A percentile compares a stretch with the other conserved stretches of the same genome.
These are phyloP conservation scores for Begonia fuchsioides DNA, from an alignment of 306 rosid genomes.

Conservation along the genomic window DNA sequence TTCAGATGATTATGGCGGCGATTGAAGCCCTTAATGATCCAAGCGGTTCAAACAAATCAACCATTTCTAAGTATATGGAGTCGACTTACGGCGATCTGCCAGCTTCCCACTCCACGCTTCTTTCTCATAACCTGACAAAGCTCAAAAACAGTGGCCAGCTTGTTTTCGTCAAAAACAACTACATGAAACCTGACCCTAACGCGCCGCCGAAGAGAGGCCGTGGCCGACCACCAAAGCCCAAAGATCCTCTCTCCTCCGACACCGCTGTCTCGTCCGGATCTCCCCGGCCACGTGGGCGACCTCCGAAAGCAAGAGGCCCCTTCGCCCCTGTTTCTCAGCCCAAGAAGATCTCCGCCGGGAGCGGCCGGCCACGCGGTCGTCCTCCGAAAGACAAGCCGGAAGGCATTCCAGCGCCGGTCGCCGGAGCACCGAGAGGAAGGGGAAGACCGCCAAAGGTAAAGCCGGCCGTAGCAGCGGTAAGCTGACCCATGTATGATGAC, in stretches of 20 bases:
- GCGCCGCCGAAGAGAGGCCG: conserved; percentile 41
- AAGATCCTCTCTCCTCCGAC: conserved; percentile 9
- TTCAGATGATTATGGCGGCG: conserved; percentile 35
- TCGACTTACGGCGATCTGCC: conserved; percentile 24
- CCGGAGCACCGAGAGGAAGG: conserved; percentile 29
- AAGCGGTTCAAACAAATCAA: conserved; percentile 26
- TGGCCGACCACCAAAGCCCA: conserved; percentile 41
- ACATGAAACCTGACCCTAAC: conserved; percentile 35
- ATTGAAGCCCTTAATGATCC: conserved; percentile 26
- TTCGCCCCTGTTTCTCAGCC: conserved; percentile 21
- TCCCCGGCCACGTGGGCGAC: conserved; percentile 39
- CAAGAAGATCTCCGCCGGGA: conserved; percentile 13
- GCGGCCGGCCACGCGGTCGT: conserved; percentile 49
- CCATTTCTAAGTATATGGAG: conserved; percentile 32
- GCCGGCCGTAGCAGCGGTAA: conserved; percentile 31
- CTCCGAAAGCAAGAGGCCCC: conserved; percentile 34
- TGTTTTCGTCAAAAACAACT: conserved; percentile 26
- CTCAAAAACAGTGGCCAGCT: conserved; percentile 33
- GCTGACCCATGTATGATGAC: conserved; percentile 12
- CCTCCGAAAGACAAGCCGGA: conserved; percentile 35
- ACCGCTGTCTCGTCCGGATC: conserved; percentile 4
- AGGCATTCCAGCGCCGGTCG: conserved; percentile 4
- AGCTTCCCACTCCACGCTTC: conserved; percentile 20
- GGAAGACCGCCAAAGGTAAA: conserved; percentile 47
- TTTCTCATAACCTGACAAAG: conserved; percentile 21